Evolutionary conservation across 208 protist species (phyloP), one percentile per base, ranked within the genome.

Genomic region (Trypanosoma conorhini): DNA sequence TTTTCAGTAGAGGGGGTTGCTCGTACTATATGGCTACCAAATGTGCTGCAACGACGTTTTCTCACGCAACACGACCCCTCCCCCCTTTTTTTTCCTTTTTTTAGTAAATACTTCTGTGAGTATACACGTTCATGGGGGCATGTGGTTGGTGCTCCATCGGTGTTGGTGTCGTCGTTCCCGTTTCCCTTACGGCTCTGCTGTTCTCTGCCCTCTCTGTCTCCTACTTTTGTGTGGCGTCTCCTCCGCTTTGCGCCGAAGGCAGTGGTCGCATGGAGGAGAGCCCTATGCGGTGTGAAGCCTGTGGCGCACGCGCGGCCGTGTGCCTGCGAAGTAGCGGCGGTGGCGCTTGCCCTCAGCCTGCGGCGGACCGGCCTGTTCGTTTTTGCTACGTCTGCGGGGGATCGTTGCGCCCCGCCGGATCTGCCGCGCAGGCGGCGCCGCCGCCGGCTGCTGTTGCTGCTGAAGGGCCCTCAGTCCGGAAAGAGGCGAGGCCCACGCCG

Each of bases 341-440:
- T 52, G n/a, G 4, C 48, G n/a, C 4, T 52, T 26, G 48, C 10
- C 15, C 21, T 50, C 44, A 50, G 8, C 0, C 1, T 24, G 9
- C 22, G 51, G 9, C 51, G 9, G 51, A 13, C 21, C 9, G 9
- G 51, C 1, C 24, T 5, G 59, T 66, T 17, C 48, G 46, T 1
- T 72, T 59, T 28, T 72, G 67, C 51, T 58, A 72, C 30, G 67
- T 66, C 5, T 72, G 67, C 33, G 67, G 67, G 42, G 17, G n/a
- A n/a, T 42, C 48, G n/a, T 24, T 72, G 21, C 38, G 2, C 22
- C n/a, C 17, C 12, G 5, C n/a, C 35, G 5, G 15, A 12, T n/a
- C 7, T 59, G 50, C 40, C 28, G 17, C 19, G 22, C 9, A 24
- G 26, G 48, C 21, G 5, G 7, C 22, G 44, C 13, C 3, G 44